A percentile compares a stretch with the other conserved stretches of the same genome.
These are phyloP conservation scores for Paramecium primaurelia DNA, from an alignment of 73 alveolate genomes.

Conservation along the genomic window DNA sequence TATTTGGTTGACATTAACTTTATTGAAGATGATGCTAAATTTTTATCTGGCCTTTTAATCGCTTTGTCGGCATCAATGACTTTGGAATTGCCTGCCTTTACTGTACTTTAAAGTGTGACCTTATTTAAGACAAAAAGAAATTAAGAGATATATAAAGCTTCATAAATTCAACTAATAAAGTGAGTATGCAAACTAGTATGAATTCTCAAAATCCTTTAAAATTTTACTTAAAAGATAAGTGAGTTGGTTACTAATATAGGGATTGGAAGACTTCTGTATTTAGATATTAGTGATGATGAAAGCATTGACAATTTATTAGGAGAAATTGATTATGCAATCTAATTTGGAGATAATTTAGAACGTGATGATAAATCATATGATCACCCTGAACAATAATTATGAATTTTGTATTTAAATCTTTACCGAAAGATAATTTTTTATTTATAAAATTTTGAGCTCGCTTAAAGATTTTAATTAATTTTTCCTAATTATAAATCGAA, in stretches of 20 bases:
- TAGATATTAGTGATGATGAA: conserved; percentile 55
- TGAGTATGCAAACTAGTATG: background rate
- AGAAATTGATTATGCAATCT: conserved; percentile 46
- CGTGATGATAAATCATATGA: conserved; percentile 60
- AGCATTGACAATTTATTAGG: conserved; percentile 27
- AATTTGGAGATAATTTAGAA: conserved; percentile 57
- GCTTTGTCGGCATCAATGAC: conserved; percentile 97
- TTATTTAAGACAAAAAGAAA: conserved; percentile 50
- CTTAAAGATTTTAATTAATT: too few species aligned
- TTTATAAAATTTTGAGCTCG: too few species aligned
- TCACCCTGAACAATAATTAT: conserved; percentile 16
- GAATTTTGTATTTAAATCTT: background rate
- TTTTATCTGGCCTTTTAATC: conserved; percentile 88
- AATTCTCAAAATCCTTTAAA: conserved; percentile 37
- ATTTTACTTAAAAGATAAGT: background rate
- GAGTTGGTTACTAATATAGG: background rate
- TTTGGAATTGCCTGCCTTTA: conserved; percentile 95
- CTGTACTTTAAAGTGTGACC: conserved; percentile 74
- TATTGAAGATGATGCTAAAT: conserved; percentile 89
- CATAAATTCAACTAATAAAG: background rate
- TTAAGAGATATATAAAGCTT: conserved; percentile 17
- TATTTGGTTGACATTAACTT: conserved; percentile 94
- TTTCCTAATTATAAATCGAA: too few species aligned
- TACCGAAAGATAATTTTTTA: too few species aligned
- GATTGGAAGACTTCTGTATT: background rate